These are phyloP conservation scores for Hyphodiscus hymeniophilus DNA, from an alignment of 495 filamentous ascomycete species.

Conservation along the genomic window DNA sequence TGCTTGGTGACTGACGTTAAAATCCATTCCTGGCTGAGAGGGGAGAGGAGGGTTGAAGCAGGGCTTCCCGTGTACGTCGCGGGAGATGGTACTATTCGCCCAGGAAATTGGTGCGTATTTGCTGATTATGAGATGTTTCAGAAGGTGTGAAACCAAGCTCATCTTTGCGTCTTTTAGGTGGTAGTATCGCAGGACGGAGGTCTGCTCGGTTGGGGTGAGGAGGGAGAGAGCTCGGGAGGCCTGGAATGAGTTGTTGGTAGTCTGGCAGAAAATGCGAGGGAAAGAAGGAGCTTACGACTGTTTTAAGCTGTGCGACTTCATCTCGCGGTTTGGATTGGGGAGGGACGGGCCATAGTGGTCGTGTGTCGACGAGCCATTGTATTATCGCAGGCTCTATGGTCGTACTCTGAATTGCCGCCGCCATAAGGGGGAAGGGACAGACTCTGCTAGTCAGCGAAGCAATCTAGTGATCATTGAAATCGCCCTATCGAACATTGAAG, in stretches of 20 bases:
- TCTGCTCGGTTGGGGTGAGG: constrained; percentile 43
- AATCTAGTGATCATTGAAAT: no score
- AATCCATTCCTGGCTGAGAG: constrained; percentile 40
- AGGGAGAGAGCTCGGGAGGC: constrained; percentile 48
- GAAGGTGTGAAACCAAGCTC: constrained; percentile 62
- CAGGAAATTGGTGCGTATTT: constrained; percentile 53
- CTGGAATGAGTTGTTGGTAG: constrained; percentile 20
- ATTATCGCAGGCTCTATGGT: constrained; percentile 8
- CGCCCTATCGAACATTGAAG: no score
- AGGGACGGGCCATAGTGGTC: constrained; percentile 20
- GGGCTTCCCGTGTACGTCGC: constrained; percentile 57
- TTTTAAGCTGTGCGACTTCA: constrained; percentile 16
- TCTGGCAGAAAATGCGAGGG: neutral
- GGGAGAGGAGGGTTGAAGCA: constrained; percentile 29
- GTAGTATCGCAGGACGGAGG: constrained; percentile 46
- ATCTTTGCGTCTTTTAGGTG: constrained; percentile 58
- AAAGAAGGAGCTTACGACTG: constrained; percentile 10
- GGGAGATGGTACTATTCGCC: constrained; percentile 50
- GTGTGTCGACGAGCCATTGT: constrained; percentile 24
- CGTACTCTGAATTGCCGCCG: neutral
- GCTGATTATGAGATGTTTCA: constrained; percentile 70
- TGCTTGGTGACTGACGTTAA: constrained; percentile 87
- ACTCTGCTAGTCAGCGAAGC: no score
- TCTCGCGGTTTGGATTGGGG: constrained; percentile 7
- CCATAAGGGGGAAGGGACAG: no score